Conservation (phyloP, 441 rosid species). For the Dalechampia spathulata region DNA sequence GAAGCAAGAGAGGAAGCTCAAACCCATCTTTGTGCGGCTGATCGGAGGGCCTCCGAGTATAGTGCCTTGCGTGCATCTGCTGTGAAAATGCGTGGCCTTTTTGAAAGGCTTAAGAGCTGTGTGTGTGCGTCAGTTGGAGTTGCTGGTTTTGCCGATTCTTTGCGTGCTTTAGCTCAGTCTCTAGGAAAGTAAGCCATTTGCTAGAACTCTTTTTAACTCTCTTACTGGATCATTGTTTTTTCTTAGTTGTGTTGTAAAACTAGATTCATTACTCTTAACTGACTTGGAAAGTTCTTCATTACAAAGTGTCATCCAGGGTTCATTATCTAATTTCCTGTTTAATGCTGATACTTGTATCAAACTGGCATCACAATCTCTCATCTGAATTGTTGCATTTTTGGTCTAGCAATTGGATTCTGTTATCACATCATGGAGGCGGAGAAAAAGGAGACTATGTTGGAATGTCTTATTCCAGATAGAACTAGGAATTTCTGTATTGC, state of each 20-base stretch:
- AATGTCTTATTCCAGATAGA: not conserved
- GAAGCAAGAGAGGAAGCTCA: constrained; percentile 99
- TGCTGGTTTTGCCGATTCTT: constrained; percentile 67
- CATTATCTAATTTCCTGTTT: no score
- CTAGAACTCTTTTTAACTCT: constrained; percentile 1
- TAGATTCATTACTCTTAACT: not conserved
- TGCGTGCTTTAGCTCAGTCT: constrained; percentile 76
- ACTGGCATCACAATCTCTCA: no score
- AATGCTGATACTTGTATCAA: no score
- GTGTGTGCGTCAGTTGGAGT: constrained; percentile 58
- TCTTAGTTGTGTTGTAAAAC: not conserved
- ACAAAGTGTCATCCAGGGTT: not conserved
- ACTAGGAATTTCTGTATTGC: not conserved
- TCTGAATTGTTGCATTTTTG: no score
- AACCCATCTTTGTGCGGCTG: constrained; percentile 94
- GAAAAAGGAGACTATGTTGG: no score
- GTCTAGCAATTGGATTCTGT: no score
- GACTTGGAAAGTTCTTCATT: constrained; percentile 2
- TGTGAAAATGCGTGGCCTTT: constrained; percentile 73
- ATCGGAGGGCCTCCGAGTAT: constrained; percentile 85
- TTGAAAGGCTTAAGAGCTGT: constrained; percentile 74
- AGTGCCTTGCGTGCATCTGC: constrained; percentile 78
- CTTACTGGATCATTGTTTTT: not conserved
- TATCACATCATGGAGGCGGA: no score
- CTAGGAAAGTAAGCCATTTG: constrained; percentile 69